Evolutionary conservation across 2,329 filamentous ascomycete genomes (phyloP).

Genomic region (Penicillium sp.): DNA sequence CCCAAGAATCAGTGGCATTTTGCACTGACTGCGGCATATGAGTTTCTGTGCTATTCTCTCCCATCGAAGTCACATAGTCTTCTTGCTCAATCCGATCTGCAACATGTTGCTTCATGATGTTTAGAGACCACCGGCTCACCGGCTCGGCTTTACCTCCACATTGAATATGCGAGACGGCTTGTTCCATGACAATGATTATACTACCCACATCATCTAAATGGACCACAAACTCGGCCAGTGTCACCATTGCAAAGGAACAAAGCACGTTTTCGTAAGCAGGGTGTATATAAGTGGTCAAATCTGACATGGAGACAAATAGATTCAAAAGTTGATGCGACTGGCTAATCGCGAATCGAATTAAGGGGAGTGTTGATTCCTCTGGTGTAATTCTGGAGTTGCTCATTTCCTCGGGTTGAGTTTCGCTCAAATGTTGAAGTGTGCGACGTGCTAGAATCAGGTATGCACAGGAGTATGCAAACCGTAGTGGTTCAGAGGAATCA

Average conservation of each 20-base stretch:
- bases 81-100: background rate
- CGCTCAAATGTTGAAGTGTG: background rate
- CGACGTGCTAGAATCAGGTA: background rate
- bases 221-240: background rate
- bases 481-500: background rate
- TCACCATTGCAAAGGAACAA: background rate
- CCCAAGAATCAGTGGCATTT: constrained; percentile 3
- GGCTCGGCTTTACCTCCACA: constrained; percentile 19
- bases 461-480: background rate
- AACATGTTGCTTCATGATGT: constrained; percentile 17
- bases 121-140: constrained; percentile 18
- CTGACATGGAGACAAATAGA: background rate
- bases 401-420: background rate
- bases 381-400: background rate
- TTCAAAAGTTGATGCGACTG: background rate
- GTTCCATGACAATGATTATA: background rate
- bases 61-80: background rate
- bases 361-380: background rate
- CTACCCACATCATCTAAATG: background rate
- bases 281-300: background rate
- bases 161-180: constrained; percentile 18
- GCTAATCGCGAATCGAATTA: background rate
- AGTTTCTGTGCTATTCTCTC: background rate
- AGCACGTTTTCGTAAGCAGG: background rate
- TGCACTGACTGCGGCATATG: background rate